Evolutionary conservation across 352 stramenopile species (phyloP), one percentile per base, ranked within the genome.

Genomic region (Globisporangium barbulae): DNA sequence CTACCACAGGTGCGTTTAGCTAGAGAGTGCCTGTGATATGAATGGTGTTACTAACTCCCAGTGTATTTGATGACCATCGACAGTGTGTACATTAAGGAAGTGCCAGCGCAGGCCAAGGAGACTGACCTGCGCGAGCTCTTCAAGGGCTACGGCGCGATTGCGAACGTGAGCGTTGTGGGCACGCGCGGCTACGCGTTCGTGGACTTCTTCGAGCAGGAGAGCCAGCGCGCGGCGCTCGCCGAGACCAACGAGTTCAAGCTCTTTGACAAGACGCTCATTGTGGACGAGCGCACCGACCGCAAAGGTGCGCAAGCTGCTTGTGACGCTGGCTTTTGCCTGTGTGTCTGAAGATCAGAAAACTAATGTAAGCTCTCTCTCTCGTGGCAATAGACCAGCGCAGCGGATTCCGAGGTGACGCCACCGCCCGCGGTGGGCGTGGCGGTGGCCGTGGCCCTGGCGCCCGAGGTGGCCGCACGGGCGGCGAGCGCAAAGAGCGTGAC

Each of bases 21-120:
- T 44, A 54, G 19, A 17, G 49, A 9, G 37, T 52, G 22, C 22
- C 2, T 47, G 17, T 35, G 42, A n/a, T 48, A n/a, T 48, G 42
- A 19, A 22, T 21, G 5, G 5, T 48, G 42, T 13, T 57, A 30
- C 33, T 41, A 15, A 53, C 41, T 28, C 19, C 8, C 0, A 37
- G 19, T 61, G 17, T 49, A 10, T 64, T 30, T 54, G 9, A 19
- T 33, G 10, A 21, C 5, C 12, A 41, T 41, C 15, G 35, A 25
- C 64, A 95, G 87, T 61, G 54, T 96, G 33, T 94, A 87, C 67
- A 90, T 96, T 63, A 78, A 79, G 28, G 82, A 96, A 37, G 70
- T 96, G 58, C 87, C 87, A 30, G 25, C 77, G 39, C 73, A 91
- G 69, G 81, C 84, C 41, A 89, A 88, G 69, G 84, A 94, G 6